Percentiles rank a stretch among this genome's conserved stretches.
Conservation (phyloP, 805 yeast genomes). For the Metschnikowia amazonensis region DNA sequence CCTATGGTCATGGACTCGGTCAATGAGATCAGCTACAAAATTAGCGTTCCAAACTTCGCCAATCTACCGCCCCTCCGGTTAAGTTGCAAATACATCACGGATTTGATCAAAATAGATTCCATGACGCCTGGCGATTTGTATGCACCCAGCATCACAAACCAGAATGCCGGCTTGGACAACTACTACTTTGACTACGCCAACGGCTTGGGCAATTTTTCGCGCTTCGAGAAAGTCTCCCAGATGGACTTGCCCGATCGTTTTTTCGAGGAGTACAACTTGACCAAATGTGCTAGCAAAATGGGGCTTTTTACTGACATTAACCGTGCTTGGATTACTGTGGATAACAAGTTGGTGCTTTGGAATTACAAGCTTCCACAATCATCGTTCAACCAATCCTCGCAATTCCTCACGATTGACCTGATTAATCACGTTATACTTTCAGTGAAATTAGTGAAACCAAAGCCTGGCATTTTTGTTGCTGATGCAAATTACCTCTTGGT, state of each 20-base stretch:
- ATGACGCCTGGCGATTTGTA: constrained; percentile 55
- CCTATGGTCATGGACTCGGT: constrained; percentile 33
- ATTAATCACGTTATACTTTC: constrained; percentile 72
- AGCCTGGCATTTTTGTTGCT: constrained; percentile 73
- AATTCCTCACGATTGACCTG: constrained; percentile 78
- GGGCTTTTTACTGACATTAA: constrained; percentile 80
- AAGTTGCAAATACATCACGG: constrained; percentile 61
- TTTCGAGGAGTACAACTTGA: constrained; percentile 63
- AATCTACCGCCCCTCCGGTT: constrained; percentile 51
- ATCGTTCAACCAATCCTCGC: constrained; percentile 42
- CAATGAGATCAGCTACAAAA: constrained; percentile 41
- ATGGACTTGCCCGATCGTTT: constrained; percentile 77
- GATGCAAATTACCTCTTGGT: constrained; percentile 69
- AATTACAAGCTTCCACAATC: constrained; percentile 59
- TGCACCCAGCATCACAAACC: constrained; percentile 53
- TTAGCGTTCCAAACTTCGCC: constrained; percentile 47
- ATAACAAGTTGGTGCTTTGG: constrained; percentile 82
- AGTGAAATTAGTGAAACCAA: constrained; percentile 78
- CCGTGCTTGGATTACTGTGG: constrained; percentile 83
- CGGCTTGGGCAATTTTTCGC: constrained; percentile 54
- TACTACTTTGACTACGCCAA: constrained; percentile 50
- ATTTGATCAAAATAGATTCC: constrained; percentile 55
- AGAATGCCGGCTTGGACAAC: constrained; percentile 51
- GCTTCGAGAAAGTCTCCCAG: constrained; percentile 69
- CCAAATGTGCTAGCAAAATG: constrained; percentile 66